Conservation (phyloP, 2,329 filamentous ascomycete genomes). For the Pseudopithomyces chartarum region DNA sequence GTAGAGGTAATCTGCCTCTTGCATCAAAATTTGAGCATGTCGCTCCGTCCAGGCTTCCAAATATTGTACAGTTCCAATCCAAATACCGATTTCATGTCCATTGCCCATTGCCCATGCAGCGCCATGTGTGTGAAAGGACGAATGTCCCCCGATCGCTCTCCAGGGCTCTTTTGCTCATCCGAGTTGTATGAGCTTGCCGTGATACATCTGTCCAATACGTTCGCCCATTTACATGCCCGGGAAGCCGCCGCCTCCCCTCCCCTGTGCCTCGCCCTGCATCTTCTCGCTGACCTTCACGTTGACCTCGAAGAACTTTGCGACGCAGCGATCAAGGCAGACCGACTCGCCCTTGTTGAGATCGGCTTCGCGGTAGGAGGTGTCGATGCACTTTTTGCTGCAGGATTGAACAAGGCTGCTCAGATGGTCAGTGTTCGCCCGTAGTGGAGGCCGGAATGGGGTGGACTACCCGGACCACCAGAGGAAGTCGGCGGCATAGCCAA, state of each 20-base stretch:
- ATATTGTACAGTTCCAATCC: slow-evolving; percentile 3
- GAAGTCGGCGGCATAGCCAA: slow-evolving; percentile 1
- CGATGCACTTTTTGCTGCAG: slow-evolving; percentile 93
- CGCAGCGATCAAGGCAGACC: slow-evolving; percentile 96
- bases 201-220: neutral
- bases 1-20: neutral
- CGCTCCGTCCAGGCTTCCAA: neutral
- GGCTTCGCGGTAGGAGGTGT: slow-evolving; percentile 87
- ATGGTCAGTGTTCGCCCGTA: neutral
- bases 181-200: neutral
- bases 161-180: neutral
- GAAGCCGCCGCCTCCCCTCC: slow-evolving; percentile 45
- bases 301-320: slow-evolving; percentile 97
- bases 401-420: slow-evolving; percentile 74
- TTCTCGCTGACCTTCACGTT: slow-evolving; percentile 97
- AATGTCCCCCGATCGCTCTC: neutral
- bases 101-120: neutral
- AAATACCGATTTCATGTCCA: neutral
- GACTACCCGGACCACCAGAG: slow-evolving; percentile 1
- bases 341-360: slow-evolving; percentile 99
- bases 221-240: slow-evolving; percentile 28
- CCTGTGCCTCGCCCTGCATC: slow-evolving; percentile 86
- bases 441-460: neutral
- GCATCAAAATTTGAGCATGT: neutral
- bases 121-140: slow-evolving; percentile 2